These are phyloP conservation scores for Chlorella sp. DNA, from an alignment of 139 green algal genomes.

Conservation along the genomic window DNA sequence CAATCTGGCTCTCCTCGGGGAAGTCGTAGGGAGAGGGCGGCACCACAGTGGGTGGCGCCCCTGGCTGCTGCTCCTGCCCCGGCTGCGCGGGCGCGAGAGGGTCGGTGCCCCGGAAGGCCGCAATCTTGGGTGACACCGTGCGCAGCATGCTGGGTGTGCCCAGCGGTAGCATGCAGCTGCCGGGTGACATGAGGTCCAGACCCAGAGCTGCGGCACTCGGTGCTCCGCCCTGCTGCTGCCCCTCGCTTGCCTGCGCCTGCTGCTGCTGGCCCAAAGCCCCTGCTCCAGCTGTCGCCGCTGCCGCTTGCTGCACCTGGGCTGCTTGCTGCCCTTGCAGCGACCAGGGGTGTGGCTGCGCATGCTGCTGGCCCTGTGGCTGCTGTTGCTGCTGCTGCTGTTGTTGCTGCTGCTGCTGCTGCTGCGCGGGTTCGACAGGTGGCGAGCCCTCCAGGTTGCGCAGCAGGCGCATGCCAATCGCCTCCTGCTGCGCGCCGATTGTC, in stretches of 20 bases:
- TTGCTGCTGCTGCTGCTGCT: constrained; percentile 26
- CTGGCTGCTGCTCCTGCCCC: constrained; percentile 1
- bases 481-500: not conserved
- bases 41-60: not conserved
- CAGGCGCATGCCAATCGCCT: constrained; percentile 21
- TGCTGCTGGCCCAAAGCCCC: not conserved
- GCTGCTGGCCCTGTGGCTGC: not conserved
- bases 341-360: not conserved
- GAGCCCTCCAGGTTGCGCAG: constrained; percentile 17
- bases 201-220: no score
- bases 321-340: not conserved
- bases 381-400: not conserved
- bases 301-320: not conserved
- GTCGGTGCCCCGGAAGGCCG: not conserved
- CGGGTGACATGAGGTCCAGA: not conserved
- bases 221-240: not conserved
- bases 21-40: constrained; percentile 15
- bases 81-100: not conserved
- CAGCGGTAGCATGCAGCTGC: constrained; percentile 4
- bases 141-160: constrained; percentile 6
- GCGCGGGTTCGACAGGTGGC: not conserved
- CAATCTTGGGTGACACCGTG: constrained; percentile 19
- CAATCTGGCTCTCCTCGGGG: constrained; percentile 46
- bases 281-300: not conserved
- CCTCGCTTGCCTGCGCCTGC: not conserved